A percentile compares a stretch with the other conserved stretches of the same genome.
phyloP scores from a whole-genome alignment of 306 rosid genomes.

The Gynostemma pentaphyllum region DNA sequence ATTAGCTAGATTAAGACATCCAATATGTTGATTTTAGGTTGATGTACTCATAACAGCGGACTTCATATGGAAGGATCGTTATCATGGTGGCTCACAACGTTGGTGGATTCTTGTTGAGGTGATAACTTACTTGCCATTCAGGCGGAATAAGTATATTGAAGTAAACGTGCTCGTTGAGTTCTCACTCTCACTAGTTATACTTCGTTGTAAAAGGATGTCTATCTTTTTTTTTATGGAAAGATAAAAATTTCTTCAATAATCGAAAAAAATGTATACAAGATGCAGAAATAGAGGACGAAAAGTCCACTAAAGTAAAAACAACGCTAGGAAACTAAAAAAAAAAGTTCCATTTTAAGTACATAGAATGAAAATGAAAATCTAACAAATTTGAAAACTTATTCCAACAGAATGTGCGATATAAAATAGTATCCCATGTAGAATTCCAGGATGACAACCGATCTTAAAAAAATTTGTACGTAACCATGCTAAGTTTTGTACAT shows the following conservation, averaged over 20 bases:
- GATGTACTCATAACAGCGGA: conserved; percentile 58
- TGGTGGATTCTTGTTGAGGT: conserved; percentile 99
- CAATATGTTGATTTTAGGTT: conserved; percentile 36
- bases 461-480: no score
- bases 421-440: no score
- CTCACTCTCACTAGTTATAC: neutral
- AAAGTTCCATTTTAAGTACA: no score
- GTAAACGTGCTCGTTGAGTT: neutral
- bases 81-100: conserved; percentile 72
- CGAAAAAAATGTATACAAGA: no score
- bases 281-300: no score
- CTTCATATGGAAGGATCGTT: conserved; percentile 87
- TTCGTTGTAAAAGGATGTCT: neutral
- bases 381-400: no score
- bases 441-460: no score
- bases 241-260: no score
- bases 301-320: no score
- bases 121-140: conserved; percentile 11
- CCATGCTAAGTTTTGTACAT: neutral
- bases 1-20: neutral
- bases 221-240: neutral
- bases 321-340: no score
- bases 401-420: no score
- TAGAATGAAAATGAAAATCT: no score
- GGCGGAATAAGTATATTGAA: neutral